Percentiles rank a stretch among this genome's conserved stretches.
These are phyloP conservation scores for Umbelopsis sp. DNA, from an alignment of 192 early-diverging fungal species.

Conservation along the genomic window DNA sequence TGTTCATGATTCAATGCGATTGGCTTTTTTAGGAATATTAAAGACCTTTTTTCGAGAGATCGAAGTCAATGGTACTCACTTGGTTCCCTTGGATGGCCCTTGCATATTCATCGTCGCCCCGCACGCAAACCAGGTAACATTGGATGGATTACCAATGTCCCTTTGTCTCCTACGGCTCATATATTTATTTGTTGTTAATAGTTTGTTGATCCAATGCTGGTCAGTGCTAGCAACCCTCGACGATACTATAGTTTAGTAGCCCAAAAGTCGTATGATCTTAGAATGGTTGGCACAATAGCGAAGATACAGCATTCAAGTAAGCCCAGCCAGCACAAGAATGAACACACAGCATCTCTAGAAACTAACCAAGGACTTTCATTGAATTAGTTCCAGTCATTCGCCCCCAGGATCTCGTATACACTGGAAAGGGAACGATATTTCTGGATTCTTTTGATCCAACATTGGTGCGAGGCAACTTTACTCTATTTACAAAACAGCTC, in stretches of 20 bases:
- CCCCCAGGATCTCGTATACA: conserved; percentile 85
- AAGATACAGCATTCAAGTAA: conserved; percentile 36
- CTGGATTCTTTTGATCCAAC: conserved; percentile 66
- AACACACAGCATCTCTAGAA: neutral
- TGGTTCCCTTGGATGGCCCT: conserved; percentile 83
- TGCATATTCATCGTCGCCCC: conserved; percentile 90
- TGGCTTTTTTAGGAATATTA: conserved; percentile 37
- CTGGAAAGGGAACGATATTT: conserved; percentile 71
- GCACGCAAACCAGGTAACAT: conserved; percentile 70
- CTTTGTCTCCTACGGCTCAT: neutral
- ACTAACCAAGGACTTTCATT: neutral
- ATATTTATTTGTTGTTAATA: neutral
- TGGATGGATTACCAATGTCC: neutral
- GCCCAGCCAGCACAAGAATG: neutral
- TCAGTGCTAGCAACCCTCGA: conserved; percentile 26
- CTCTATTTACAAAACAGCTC: conserved; percentile 73
- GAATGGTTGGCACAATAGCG: conserved; percentile 31
- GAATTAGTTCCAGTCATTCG: conserved; percentile 87
- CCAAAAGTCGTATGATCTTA: conserved; percentile 25
- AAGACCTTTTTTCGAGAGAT: conserved; percentile 92
- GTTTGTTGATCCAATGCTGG: conserved; percentile 35
- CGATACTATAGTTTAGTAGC: conserved; percentile 30
- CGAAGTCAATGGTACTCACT: conserved; percentile 73
- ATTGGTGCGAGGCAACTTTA: conserved; percentile 65
- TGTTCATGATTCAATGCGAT: conserved; percentile 1